Evolutionary conservation across 148 eudicot genomes (phyloP), one percentile per base, ranked within the genome.

Genomic region (Polygonum aviculare): DNA sequence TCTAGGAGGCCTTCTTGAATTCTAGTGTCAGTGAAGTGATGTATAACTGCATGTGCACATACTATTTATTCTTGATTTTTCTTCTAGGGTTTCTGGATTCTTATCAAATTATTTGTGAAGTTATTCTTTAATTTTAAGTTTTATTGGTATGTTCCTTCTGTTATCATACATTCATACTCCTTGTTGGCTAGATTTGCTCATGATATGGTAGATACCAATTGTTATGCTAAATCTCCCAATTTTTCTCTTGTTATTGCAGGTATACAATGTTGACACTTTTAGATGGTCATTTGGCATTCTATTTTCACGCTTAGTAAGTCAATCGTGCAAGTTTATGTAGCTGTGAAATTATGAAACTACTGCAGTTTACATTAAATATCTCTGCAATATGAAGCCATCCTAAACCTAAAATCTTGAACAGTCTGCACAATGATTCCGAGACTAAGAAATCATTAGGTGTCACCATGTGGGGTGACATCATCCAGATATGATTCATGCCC

Each of bases 271-370:
- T 87, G 97, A 92, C 85, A 92, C 96, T 14, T 95, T 90, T 82
- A 89, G 72, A 77, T 95, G 98, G 98, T 90, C 97, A 57, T 95
- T 95, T 74, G 98, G 98, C 84, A 92, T 95, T 79, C 98, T 95
- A 41, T 92, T 95, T 83, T 95, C 98, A 6, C 97, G 98, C 73
- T 85, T 95, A 93, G 98, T 95, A 83, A 87, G 90, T 80, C 2
- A 47, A 72, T 36, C 38, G 18, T 63, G 69, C 69, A 31, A 63
- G 7, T 12, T 72, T 72, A 9, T 47, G 75, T 47, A 26, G 39
- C 36, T 72, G 0, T 72, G 11, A 47, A 47, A 73, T 5, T 72
- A 47, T 48, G 75, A 18, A 73, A 47, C 18, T 47, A 73, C 41
- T 65, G 19, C 16, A 65, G 33, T 59, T 59, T 4, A 59, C 21